Percentiles rank a stretch among this genome's conserved stretches.
These are phyloP conservation scores for Excoecaria agallocha DNA, from an alignment of 345 rosid genomes.

Conservation along the genomic window DNA sequence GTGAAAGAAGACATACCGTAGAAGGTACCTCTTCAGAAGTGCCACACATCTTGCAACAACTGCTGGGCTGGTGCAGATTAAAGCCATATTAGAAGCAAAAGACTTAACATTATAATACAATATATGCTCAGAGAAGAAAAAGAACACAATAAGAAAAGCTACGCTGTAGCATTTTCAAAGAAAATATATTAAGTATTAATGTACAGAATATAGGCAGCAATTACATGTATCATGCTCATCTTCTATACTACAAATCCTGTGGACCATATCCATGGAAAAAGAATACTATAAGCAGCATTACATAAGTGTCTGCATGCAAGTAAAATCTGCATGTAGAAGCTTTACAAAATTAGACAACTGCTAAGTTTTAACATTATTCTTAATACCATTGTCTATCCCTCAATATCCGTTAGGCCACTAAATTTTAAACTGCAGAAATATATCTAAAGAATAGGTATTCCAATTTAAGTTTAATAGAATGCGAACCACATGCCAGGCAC, in stretches of 20 bases:
- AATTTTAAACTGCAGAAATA: not conserved
- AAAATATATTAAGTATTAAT: not conserved
- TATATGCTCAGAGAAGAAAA: not conserved
- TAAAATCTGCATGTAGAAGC: not conserved
- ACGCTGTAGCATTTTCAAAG: not conserved
- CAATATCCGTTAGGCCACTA: not conserved
- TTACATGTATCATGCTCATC: not conserved
- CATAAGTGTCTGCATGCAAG: not conserved
- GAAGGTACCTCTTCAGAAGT: constrained; percentile 79
- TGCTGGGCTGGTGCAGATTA: constrained; percentile 72
- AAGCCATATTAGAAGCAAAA: constrained; percentile 30
- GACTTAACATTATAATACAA: not conserved
- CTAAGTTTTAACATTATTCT: not conserved
- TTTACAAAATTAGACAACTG: not conserved
- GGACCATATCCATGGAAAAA: not conserved
- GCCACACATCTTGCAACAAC: constrained; percentile 95
- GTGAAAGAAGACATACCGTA: constrained; percentile 51
- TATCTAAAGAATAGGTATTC: not conserved
- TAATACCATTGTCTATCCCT: not conserved
- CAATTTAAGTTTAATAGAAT: not conserved
- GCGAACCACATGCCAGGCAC: not conserved
- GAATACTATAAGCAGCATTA: not conserved
- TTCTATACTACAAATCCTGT: not conserved
- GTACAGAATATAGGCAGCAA: not conserved
- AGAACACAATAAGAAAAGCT: not conserved